Percentiles rank a stretch among this genome's conserved stretches.
Conservation (phyloP, 2,329 filamentous ascomycete genomes). For the Pseudocercospora pini-densiflorae region DNA sequence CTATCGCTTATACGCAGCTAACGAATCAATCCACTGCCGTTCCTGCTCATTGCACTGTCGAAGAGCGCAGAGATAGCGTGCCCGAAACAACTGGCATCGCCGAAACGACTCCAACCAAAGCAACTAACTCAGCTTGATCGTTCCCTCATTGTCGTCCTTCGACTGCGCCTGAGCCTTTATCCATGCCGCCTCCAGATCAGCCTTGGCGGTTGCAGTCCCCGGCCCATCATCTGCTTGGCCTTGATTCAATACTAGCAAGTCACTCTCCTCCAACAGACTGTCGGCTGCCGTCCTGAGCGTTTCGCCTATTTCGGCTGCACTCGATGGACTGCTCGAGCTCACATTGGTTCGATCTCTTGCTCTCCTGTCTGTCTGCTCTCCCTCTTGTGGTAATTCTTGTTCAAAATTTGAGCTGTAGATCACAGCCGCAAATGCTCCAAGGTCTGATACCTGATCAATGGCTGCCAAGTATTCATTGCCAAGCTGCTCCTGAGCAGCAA, state of each 20-base stretch:
- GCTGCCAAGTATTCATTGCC: conserved; percentile 59
- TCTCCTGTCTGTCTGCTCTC: conserved; percentile 4
- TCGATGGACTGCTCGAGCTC: conserved; percentile 23
- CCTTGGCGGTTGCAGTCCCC: conserved; percentile 15
- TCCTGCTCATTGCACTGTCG: background rate
- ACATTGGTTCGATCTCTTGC: conserved; percentile 8
- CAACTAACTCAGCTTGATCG: background rate
- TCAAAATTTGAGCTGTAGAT: conserved; percentile 84
- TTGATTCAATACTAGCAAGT: conserved; percentile 25
- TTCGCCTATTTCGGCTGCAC: conserved; percentile 22
- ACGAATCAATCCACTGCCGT: background rate
- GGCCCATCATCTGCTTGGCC: conserved; percentile 21
- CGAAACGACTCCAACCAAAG: background rate
- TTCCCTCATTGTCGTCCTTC: background rate
- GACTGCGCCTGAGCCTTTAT: conserved; percentile 21
- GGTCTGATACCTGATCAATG: conserved; percentile 75
- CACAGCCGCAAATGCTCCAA: conserved; percentile 83
- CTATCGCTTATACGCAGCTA: background rate
- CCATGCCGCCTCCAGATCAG: conserved; percentile 29
- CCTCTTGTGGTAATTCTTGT: conserved; percentile 50
- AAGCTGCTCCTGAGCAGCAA: conserved; percentile 37
- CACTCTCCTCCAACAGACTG: conserved; percentile 27
- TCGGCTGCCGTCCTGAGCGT: conserved; percentile 19
- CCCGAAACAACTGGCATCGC: background rate
- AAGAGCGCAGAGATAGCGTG: background rate